These are phyloP conservation scores for Periglandula ipomoeae DNA, from an alignment of 2,329 filamentous ascomycete genomes.

Conservation along the genomic window DNA sequence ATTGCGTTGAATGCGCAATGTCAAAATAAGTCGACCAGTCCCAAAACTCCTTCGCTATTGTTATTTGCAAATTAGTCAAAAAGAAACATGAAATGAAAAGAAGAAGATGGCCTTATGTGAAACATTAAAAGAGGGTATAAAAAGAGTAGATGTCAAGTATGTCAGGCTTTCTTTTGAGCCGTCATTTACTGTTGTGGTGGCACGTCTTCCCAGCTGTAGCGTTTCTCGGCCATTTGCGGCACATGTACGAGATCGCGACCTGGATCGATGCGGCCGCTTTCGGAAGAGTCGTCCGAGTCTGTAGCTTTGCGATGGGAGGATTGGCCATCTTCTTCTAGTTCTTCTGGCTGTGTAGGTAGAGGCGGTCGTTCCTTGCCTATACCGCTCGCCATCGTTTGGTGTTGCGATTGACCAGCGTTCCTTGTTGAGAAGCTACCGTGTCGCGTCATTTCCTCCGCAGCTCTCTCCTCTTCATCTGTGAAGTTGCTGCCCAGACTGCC, in stretches of 20 bases:
- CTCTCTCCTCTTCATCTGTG: conserved; percentile 42
- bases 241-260: conserved; percentile 40
- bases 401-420: not conserved
- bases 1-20: not conserved
- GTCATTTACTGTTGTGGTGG: conserved; percentile 7
- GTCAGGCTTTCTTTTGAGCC: not conserved
- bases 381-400: not conserved
- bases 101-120: conserved; percentile 2
- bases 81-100: conserved; percentile 7
- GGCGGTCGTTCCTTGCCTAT: not conserved
- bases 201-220: conserved; percentile 43
- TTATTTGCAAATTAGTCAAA: conserved; percentile 5
- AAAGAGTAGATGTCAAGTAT: not conserved
- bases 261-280: conserved; percentile 30
- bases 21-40: not conserved
- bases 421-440: conserved; percentile 13
- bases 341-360: not conserved
- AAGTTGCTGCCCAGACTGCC: conserved; percentile 47
- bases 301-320: not conserved
- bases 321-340: not conserved
- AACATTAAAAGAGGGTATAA: not conserved
- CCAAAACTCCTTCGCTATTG: conserved; percentile 14
- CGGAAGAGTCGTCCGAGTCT: not conserved
- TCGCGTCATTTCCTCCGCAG: conserved; percentile 19
- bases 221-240: conserved; percentile 38